Evolutionary conservation across 2,329 filamentous ascomycete species (phyloP).

Genomic region (Penicillium crustosum): DNA sequence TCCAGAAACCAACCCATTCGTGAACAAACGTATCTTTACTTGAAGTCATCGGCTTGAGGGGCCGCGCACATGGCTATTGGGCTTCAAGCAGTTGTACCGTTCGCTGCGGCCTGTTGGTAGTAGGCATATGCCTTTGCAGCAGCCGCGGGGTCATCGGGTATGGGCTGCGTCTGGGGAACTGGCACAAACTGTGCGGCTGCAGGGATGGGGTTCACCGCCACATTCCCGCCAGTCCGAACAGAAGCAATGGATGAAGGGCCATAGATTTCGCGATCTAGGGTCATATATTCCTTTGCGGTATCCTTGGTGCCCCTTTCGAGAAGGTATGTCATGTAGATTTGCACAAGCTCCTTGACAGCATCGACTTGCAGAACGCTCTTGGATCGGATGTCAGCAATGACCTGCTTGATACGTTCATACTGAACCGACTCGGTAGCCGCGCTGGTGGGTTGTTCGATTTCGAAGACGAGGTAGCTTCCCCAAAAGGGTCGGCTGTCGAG

Average conservation of each 20-base stretch:
- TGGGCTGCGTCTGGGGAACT: conserved; percentile 6
- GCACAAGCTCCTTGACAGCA: conserved; percentile 71
- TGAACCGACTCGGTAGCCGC: conserved; percentile 64
- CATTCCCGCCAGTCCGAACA: conserved; percentile 31
- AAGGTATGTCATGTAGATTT: conserved; percentile 79
- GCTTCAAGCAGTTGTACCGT: conserved; percentile 25
- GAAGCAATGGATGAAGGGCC: conserved; percentile 54
- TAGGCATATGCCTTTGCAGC: conserved; percentile 31
- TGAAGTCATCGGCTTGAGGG: conserved; percentile 10
- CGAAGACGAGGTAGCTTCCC: conserved; percentile 84
- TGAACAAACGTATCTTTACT: conserved; percentile 13
- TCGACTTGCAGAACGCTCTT: conserved; percentile 68
- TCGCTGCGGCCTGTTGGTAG: conserved; percentile 33
- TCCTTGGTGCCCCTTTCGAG: conserved; percentile 79
- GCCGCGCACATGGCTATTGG: not conserved
- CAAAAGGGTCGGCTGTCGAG: conserved; percentile 85
- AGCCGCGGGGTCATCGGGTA: conserved; percentile 17
- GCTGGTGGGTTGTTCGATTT: conserved; percentile 76
- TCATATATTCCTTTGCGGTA: conserved; percentile 81
- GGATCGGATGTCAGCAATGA: conserved; percentile 71
- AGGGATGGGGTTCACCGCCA: conserved; percentile 13
- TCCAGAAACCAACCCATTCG: conserved; percentile 8
- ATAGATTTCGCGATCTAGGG: conserved; percentile 81
- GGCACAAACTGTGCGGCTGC: conserved; percentile 5
- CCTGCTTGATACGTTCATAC: conserved; percentile 72